A percentile compares a stretch with the other conserved stretches of the same genome.
Evolutionary conservation across 108 stramenopile genomes (phyloP).

Genomic region (Stephanodiscus minutulus): DNA sequence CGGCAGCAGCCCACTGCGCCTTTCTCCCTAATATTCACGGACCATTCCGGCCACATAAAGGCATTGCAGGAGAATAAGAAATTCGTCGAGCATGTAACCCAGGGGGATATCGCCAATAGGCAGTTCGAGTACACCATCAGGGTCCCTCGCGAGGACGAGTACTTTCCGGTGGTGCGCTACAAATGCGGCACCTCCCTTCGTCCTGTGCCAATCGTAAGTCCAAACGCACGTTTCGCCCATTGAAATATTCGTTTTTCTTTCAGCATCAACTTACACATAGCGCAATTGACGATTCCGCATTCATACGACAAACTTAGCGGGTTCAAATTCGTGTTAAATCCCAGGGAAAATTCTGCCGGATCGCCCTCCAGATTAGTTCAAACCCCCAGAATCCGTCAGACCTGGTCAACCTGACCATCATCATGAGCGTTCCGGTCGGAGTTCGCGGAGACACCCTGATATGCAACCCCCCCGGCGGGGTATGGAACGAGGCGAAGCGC

Average conservation of each 20-base stretch:
- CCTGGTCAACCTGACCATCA: conserved; percentile 80
- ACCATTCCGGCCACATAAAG: conserved; percentile 70
- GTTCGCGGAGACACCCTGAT: conserved; percentile 70
- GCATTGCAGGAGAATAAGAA: conserved; percentile 78
- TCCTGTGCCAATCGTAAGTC: conserved; percentile 88
- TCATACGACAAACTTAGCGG: conserved; percentile 46
- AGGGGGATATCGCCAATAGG: conserved; percentile 38
- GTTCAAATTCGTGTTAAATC: conserved; percentile 78
- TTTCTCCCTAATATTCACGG: conserved; percentile 66
- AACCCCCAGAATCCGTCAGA: conserved; percentile 83
- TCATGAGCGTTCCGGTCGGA: conserved; percentile 76
- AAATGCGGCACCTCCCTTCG: conserved; percentile 73
- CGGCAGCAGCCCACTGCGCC: conserved; percentile 45
- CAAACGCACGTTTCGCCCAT: neutral
- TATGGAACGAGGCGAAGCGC: conserved; percentile 80
- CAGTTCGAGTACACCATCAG: conserved; percentile 60
- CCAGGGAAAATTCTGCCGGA: conserved; percentile 64
- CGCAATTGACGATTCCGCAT: conserved; percentile 10
- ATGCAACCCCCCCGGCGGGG: conserved; percentile 83
- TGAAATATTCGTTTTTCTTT: neutral
- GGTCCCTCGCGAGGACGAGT: conserved; percentile 73
- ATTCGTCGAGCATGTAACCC: conserved; percentile 56
- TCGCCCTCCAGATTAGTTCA: conserved; percentile 87
- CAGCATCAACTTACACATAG: neutral
- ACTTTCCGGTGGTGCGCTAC: conserved; percentile 82